These are phyloP conservation scores for Porpolomopsis calyptriformis DNA, from an alignment of 768 basidiomycete species.

Conservation along the genomic window DNA sequence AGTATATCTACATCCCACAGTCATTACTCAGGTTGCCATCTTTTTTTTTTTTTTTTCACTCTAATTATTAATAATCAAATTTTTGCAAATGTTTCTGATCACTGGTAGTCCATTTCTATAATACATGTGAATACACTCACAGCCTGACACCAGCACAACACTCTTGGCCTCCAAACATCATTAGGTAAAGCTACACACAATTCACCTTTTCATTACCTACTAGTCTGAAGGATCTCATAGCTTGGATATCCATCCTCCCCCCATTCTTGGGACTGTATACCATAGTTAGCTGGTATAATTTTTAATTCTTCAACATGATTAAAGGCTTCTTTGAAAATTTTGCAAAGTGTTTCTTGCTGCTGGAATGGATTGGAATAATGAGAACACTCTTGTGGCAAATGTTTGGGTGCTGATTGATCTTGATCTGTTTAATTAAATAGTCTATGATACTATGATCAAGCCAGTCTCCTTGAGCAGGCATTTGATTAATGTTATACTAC, in stretches of 20 bases:
- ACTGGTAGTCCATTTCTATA: too few relatives aligned
- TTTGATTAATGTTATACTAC: too few relatives aligned
- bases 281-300: constrained; percentile 8
- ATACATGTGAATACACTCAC: background rate
- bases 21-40: too few relatives aligned
- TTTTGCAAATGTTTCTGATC: too few relatives aligned
- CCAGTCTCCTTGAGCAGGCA: too few relatives aligned
- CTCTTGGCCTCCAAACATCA: constrained; percentile 8
- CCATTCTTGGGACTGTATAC: constrained; percentile 13
- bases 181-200: constrained; percentile 6
- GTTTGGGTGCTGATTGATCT: background rate
- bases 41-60: too few relatives aligned
- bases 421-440: too few relatives aligned
- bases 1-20: too few relatives aligned
- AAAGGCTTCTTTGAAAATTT: background rate
- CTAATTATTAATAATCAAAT: too few relatives aligned
- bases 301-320: background rate
- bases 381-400: background rate
- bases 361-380: too few relatives aligned
- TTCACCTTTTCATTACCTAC: constrained; percentile 2
- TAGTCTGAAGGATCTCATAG: constrained; percentile 6
- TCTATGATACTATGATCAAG: too few relatives aligned
- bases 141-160: constrained; percentile 9
- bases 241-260: constrained; percentile 6
- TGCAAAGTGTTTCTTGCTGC: too few relatives aligned